Evolutionary conservation across 2,329 filamentous ascomycete genomes (phyloP).

Genomic region (Metarhizium album): DNA sequence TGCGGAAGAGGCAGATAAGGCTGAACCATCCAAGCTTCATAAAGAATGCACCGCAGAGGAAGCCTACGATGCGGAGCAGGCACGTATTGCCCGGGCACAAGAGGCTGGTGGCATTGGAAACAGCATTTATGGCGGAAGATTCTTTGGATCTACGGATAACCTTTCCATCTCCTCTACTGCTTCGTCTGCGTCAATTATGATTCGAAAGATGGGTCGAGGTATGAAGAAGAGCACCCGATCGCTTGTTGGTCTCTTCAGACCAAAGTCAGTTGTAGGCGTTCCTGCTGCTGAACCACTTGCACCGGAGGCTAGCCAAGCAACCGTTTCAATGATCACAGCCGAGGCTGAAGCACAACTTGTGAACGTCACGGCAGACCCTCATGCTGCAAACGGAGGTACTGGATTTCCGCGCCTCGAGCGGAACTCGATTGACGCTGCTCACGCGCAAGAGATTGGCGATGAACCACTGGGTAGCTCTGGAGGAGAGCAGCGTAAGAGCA

Average conservation of each 20-base stretch:
- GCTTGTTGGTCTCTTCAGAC: constrained; percentile 85
- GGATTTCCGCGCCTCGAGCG: constrained; percentile 77
- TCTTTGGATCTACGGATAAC: constrained; percentile 92
- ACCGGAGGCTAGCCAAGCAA: constrained; percentile 61
- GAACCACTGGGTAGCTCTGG: constrained; percentile 46
- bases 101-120: constrained; percentile 86
- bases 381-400: constrained; percentile 58
- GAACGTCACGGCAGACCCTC: constrained; percentile 62
- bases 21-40: constrained; percentile 44
- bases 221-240: constrained; percentile 91
- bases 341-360: constrained; percentile 83
- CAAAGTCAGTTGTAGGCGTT: constrained; percentile 80
- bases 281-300: constrained; percentile 58
- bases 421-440: constrained; percentile 63
- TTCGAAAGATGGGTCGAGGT: constrained; percentile 97
- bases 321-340: constrained; percentile 90
- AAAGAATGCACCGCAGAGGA: constrained; percentile 54
- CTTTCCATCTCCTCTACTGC: constrained; percentile 83
- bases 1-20: constrained; percentile 32
- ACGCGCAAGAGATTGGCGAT: constrained; percentile 30
- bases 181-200: constrained; percentile 84
- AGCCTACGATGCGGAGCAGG: constrained; percentile 76
- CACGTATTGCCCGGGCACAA: constrained; percentile 81
- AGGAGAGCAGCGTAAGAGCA: constrained; percentile 68
- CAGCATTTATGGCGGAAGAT: constrained; percentile 81